Evolutionary conservation across 371 early-diverging fungal genomes (phyloP).

Genomic region (Apophysomyces trapeziformis): DNA sequence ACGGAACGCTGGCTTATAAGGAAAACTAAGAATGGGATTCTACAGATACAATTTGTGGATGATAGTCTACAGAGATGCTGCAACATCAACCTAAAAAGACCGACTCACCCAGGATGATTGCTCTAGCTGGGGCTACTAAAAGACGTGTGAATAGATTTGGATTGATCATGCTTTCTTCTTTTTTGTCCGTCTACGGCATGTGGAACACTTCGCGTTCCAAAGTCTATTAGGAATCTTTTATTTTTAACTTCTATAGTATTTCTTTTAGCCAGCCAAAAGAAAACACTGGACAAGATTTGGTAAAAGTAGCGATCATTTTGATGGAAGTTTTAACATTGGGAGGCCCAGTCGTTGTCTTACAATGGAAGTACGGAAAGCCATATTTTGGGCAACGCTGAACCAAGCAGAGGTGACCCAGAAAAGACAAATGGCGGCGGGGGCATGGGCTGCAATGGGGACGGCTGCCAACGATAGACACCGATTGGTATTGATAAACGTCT

Average conservation of each 20-base stretch:
- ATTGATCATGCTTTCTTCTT: too few species aligned
- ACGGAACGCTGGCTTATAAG: too few species aligned
- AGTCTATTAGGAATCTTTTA: too few species aligned
- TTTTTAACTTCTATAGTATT: not conserved
- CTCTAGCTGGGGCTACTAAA: too few species aligned
- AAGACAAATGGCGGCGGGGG: constrained; percentile 69
- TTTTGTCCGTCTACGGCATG: too few species aligned
- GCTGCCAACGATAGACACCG: constrained; percentile 64
- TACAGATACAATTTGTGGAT: too few species aligned
- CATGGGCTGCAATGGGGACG: constrained; percentile 72
- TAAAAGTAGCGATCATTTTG: not conserved
- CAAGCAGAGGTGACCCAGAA: constrained; percentile 70
- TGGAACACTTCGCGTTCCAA: too few species aligned
- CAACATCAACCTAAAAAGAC: too few species aligned
- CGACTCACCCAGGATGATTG: too few species aligned
- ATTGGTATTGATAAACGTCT: constrained; percentile 57
- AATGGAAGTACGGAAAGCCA: constrained; percentile 52
- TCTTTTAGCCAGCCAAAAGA: not conserved
- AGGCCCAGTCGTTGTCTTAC: constrained; percentile 33
- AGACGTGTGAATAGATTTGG: too few species aligned
- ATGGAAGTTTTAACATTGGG: constrained; percentile 16
- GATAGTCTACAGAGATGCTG: too few species aligned
- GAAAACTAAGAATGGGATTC: too few species aligned
- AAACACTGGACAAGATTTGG: not conserved
- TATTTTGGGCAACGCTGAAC: constrained; percentile 64